Evolutionary conservation across 768 basidiomycete genomes (phyloP).

Genomic region (Termitomyces sp.): DNA sequence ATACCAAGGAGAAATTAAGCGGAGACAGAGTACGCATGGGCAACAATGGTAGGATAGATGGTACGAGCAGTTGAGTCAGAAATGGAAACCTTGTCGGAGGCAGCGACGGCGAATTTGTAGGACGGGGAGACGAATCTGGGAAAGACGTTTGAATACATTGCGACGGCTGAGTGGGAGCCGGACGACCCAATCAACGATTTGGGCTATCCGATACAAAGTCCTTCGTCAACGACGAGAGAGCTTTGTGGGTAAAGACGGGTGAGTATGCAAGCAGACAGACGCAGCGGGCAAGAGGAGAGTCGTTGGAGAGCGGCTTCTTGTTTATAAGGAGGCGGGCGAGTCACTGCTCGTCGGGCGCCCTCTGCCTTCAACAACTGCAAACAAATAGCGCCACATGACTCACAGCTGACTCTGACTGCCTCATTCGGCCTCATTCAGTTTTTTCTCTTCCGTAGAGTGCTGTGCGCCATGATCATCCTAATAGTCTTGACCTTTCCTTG

Average conservation of each 20-base stretch:
- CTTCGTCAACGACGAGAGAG: slow-evolving; percentile 28
- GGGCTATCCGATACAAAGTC: slow-evolving; percentile 40
- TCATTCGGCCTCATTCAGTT: neutral
- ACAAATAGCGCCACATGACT: slow-evolving; percentile 21
- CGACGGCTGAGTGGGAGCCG: slow-evolving; percentile 25
- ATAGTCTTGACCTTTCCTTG: neutral
- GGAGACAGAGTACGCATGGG: slow-evolving; percentile 30
- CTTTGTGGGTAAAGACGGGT: slow-evolving; percentile 10
- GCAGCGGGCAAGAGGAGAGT: neutral
- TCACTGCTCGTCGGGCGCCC: slow-evolving; percentile 14
- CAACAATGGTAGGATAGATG: slow-evolving; percentile 17
- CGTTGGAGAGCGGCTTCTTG: neutral
- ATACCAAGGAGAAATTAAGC: slow-evolving; percentile 28
- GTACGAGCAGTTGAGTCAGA: slow-evolving; percentile 11
- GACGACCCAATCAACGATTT: slow-evolving; percentile 40
- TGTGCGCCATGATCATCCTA: neutral
- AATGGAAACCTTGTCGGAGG: slow-evolving; percentile 13
- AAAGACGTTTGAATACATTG: slow-evolving; percentile 34
- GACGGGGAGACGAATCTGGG: slow-evolving; percentile 22
- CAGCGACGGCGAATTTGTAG: slow-evolving; percentile 17
- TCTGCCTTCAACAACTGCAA: slow-evolving; percentile 15
- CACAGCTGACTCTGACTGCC: slow-evolving; percentile 15
- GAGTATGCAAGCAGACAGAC: slow-evolving; percentile 3
- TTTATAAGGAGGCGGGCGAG: slow-evolving; percentile 17
- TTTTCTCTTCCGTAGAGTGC: neutral